Conservation (phyloP, 257 asterid genomes). For the Solanum sparsipilum region DNA sequence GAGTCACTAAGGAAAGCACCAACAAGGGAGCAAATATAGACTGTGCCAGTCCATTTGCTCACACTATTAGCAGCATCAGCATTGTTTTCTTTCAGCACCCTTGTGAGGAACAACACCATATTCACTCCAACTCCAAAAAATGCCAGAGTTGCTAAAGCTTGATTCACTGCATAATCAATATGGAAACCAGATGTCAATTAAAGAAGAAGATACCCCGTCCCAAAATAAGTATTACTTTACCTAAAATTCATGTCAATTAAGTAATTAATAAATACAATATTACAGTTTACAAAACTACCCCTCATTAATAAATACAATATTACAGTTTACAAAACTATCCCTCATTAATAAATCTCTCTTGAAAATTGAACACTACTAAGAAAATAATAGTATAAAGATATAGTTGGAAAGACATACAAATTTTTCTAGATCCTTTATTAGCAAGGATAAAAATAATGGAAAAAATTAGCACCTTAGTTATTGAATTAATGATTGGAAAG, state of each 20-base stretch:
- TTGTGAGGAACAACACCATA: conserved; percentile 76
- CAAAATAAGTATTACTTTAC: not conserved
- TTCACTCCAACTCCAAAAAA: conserved; percentile 93
- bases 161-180: conserved; percentile 48
- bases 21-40: conserved; percentile 84
- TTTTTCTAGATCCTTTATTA: not conserved
- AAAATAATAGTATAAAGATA: not conserved
- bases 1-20: conserved; percentile 96
- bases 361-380: not conserved
- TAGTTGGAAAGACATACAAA: not conserved
- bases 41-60: conserved; percentile 98
- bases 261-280: too few relatives aligned
- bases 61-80: conserved; percentile 93
- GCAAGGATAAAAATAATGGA: not conserved
- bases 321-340: not conserved
- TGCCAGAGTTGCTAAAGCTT: conserved; percentile 95
- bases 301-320: too few relatives aligned
- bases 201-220: not conserved
- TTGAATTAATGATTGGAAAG: not conserved
- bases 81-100: conserved; percentile 73
- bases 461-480: not conserved
- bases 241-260: not conserved
- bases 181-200: not conserved
- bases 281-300: not conserved
- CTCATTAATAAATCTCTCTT: not conserved